Conservation (phyloP, 805 yeast genomes). For the Metschnikowia sp. region DNA sequence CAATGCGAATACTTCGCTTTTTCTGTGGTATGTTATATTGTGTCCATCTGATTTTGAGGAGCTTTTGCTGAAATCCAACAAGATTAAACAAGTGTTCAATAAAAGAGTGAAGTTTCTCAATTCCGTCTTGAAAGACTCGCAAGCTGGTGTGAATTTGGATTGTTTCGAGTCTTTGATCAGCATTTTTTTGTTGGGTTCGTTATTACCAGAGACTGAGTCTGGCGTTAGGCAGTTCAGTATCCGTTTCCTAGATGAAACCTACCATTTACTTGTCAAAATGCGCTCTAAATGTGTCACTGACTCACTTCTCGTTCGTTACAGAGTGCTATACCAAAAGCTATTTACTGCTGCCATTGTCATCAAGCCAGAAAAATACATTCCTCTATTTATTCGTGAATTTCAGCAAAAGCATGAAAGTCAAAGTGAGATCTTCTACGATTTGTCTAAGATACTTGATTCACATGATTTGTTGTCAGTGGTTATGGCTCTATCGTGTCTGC, state of each 20-base stretch:
- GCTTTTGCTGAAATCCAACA: slow-evolving; percentile 26
- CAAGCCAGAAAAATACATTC: slow-evolving; percentile 30
- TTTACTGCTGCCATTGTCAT: slow-evolving; percentile 35
- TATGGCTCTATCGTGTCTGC: slow-evolving; percentile 28
- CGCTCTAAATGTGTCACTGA: slow-evolving; percentile 10
- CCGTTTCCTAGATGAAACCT: slow-evolving; percentile 31
- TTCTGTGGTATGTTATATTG: slow-evolving; percentile 32
- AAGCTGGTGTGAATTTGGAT: slow-evolving; percentile 25
- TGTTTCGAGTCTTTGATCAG: slow-evolving; percentile 35
- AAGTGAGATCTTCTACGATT: background rate
- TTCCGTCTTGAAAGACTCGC: slow-evolving; percentile 28
- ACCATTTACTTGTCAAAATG: slow-evolving; percentile 20
- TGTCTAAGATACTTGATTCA: slow-evolving; percentile 4
- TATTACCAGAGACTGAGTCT: slow-evolving; percentile 19
- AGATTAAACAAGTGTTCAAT: slow-evolving; percentile 32
- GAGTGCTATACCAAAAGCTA: slow-evolving; percentile 17
- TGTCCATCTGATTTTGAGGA: slow-evolving; percentile 37
- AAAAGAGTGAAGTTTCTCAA: slow-evolving; percentile 33
- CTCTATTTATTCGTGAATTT: slow-evolving; percentile 22
- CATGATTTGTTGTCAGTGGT: slow-evolving; percentile 28
- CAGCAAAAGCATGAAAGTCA: slow-evolving; percentile 10
- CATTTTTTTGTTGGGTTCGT: slow-evolving; percentile 35
- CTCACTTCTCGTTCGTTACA: slow-evolving; percentile 2
- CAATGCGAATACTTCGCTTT: slow-evolving; percentile 18
- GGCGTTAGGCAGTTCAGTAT: slow-evolving; percentile 27